Evolutionary conservation across 495 filamentous ascomycete genomes (phyloP), one percentile per base, ranked within the genome.

Genomic region (Talaromyces borbonicus): DNA sequence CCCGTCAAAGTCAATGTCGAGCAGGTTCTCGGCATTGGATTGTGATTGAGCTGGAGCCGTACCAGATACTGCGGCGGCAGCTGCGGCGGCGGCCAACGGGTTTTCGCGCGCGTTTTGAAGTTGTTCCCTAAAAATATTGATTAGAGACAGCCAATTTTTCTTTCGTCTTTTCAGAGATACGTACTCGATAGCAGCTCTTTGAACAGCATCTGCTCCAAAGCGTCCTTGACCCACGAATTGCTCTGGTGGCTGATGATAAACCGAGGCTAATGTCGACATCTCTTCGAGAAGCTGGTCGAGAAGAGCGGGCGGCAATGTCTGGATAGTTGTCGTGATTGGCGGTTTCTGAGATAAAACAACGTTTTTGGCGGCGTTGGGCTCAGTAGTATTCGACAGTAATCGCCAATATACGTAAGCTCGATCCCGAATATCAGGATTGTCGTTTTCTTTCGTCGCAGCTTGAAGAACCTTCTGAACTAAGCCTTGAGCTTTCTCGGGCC

Each of bases 321-420:
- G 83, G 60, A 95, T 93, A 9, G 92, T 97, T 15, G 90, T 87
- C 25, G 85, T 81, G 59, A 99, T 99, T 22, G 89, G 80, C 2
- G 93, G 92, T 57, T 95, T 95, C 39, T 92, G 84, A 4, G 90
- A 90, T 33, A 99, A 81, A 36, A 99, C 81, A 52, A 99, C 85
- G 49, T 78, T 86, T 80, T 90, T 66, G 39, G 93, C 86, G 29
- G 94, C 77, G 53, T 87, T 76, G 14, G 90, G 79, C 54, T 97
- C 90, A 39, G 85, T 90, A 7, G 69, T 73, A 53, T 70, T 71
- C 15, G 90, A 96, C n/a, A 98, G 72, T 20, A 98, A 71, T 49
- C 92, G 84, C 92, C 92, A 98, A 69, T 98, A 98, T 41, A 97
- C 87, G 57, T 98, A 98, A 16, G 92, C 92, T 62, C 92, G 78